Evolutionary conservation across 2,329 filamentous ascomycete genomes (phyloP), one percentile per base, ranked within the genome.

Genomic region (Clonostachys rosea): DNA sequence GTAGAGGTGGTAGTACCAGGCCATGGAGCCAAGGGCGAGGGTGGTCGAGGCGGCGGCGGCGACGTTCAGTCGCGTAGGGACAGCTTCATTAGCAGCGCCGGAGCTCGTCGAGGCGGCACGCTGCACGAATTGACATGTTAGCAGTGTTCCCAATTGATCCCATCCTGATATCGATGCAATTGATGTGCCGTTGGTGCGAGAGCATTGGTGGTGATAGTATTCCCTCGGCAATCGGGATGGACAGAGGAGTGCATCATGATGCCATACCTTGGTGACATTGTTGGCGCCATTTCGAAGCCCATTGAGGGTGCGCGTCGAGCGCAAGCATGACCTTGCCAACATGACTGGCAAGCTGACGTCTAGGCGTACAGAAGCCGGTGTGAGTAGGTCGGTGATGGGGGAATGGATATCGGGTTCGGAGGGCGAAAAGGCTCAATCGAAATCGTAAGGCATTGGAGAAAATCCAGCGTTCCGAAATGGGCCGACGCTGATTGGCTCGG

Each of bases 1-100:
- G 73, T 95, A 97, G 60, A 95, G 85, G 74, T 96, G 90, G 72
- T 92, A 95, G 78, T 96, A 97, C 91, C 91, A 97, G 60, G 89
- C 91, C 63, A 92, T 84, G 58, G 92, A 92, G 62, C 91, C 91
- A 71, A 89, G 77, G 61, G 92, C 90, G 65, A 91, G 80, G 61
- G 87, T 83, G 60, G 91, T 96, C 60, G 94, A 91, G 66, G 88
- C 89, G 63, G 84, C 82, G 65, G 89, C 90, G 67, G 91, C 87
- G 62, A 91, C 78, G 73, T 92, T 96, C 70, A 94, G 79, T 73
- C 86, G 85, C 71, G 88, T 85, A 61, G 87, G 79, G 62, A 89
- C 86, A 53, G 70, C 67, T 65, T 86, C 82, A 68, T 84, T 77
- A 68, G 81, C 78, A 68, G 87, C 81, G 68, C 82, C 78, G 70